Evolutionary conservation across 208 protist species (phyloP), one percentile per base, ranked within the genome.

Genomic region (Leishmania arabica): DNA sequence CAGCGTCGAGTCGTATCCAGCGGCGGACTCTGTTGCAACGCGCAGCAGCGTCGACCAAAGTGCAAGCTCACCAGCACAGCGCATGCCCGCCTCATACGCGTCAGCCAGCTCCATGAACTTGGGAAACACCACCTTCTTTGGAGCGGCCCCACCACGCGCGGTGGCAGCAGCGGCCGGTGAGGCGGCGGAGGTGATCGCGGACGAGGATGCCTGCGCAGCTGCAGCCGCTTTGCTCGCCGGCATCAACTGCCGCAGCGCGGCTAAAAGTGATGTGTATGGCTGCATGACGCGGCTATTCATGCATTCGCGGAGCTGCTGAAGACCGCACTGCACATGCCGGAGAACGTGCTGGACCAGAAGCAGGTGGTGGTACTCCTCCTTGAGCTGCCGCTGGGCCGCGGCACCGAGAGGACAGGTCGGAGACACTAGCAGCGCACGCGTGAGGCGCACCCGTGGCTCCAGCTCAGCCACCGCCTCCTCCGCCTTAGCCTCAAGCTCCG

Each of bases 281-380:
- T 86, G 87, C 51, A 94, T 27, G 27, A 96, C 66, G 1, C 83
- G 73, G 2, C 51, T 75, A 37, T 87, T 60, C 19, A 95, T 81
- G 53, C 82, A 87, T 6, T 60, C 69, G 0, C 77, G 62, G 51
- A 93, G 81, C 53, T 80, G 82, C 31, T 78, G 86, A n/a, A 91
- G 82, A 31, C 87, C 86, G 62, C 87, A 88, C n/a, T 80, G 65
- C 27, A 92, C 86, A 27, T 77, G 86, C 54, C 89, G 86, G 13
- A 95, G 77, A 77, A 92, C 85, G 51, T 93, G 85, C 56, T 84
- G 62, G 13, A 94, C 70, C 76, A 94, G 86, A 51, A 95, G 85
- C 49, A 83, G 24, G 69, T 95, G 91, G 66, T 95, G 88, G 83
- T 98, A 97, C 88, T 97, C 92, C 62, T 92, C 91, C 17, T 80